Evolutionary conservation across 2,329 filamentous ascomycete genomes (phyloP).

Genomic region (Botrytis squamosa): DNA sequence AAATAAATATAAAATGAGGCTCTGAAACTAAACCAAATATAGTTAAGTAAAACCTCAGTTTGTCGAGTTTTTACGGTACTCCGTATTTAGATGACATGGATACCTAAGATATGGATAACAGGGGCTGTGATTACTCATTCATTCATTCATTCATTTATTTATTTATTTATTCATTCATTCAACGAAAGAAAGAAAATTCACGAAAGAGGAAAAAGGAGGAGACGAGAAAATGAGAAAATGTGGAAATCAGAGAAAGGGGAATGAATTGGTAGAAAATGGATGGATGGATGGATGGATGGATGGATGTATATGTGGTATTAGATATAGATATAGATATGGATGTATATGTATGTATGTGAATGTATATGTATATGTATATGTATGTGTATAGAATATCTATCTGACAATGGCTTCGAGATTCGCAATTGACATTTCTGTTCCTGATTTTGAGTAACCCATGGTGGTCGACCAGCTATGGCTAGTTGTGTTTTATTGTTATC

Average conservation of each 20-base stretch:
- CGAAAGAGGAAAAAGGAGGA: neutral
- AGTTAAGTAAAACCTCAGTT: no score
- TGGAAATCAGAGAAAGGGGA: neutral
- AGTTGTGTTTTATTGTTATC: neutral
- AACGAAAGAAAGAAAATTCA: neutral
- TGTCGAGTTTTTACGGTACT: no score
- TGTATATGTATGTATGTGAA: no score
- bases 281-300: neutral
- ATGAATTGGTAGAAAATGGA: no score
- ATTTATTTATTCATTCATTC: neutral
- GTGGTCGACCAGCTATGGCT: neutral
- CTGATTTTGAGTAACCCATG: conserved; percentile 8
- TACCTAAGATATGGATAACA: no score
- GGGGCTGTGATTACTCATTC: neutral
- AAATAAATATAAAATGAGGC: no score
- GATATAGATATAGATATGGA: neutral
- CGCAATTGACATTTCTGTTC: neutral
- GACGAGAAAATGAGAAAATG: neutral
- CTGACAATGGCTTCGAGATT: neutral
- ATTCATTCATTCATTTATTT: neutral
- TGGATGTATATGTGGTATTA: neutral
- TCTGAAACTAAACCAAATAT: no score
- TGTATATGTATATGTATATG: no score
- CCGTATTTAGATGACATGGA: neutral
- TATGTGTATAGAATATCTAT: neutral